Evolutionary conservation across 164 flowering plant species (phyloP), one percentile per base, ranked within the genome.

Genomic region (Stephania japonica): DNA sequence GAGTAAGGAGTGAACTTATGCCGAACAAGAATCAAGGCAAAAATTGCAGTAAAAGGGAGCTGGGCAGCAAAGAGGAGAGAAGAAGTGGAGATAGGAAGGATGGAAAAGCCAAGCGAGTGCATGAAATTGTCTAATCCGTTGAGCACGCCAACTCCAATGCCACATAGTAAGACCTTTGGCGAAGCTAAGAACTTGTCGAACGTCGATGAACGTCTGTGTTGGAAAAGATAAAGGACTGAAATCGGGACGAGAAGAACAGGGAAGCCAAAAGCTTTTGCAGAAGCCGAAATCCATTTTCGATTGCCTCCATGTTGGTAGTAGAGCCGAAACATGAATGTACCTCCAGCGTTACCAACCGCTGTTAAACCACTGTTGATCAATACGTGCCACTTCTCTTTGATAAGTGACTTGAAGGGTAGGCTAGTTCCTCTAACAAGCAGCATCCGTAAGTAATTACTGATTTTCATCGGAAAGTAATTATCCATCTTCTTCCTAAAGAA

Each of bases 1-100:
- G 68, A 23, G 42, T 61, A 72, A 63, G 74, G 42, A 42, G 74
- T 72, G 68, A 72, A 72, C 49, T 64, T 72, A 27, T 72, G 74
- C 19, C 42, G 42, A 12, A 23, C 68, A 12, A 72, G 61, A 64
- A 72, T 64, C 11, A 72, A 72, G 3, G 74, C 66, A 25, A 72
- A 72, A n/a, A 72, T 12, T 5, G 74, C 74, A 14, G 74, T 72
- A 59, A 72, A 72, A 72, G 14, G 61, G 13, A 72, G 74, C 43
- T 71, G 73, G 27, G 73, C 61, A 18, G 73, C 42, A 4, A 71
- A 61, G 14, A 71, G 73, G 14, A 71, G 66, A 4, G 73, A 71
- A 12, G 73, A 71, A 32, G 73, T 71, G 14, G 73, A 71, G 25
- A 71, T 66, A 0, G 73, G 73, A 61, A 71, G 73, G 66, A 25